Percentiles rank a stretch among this genome's conserved stretches.
Conservation (phyloP, 352 stramenopile genomes). For the Phytophthora parvispora region DNA sequence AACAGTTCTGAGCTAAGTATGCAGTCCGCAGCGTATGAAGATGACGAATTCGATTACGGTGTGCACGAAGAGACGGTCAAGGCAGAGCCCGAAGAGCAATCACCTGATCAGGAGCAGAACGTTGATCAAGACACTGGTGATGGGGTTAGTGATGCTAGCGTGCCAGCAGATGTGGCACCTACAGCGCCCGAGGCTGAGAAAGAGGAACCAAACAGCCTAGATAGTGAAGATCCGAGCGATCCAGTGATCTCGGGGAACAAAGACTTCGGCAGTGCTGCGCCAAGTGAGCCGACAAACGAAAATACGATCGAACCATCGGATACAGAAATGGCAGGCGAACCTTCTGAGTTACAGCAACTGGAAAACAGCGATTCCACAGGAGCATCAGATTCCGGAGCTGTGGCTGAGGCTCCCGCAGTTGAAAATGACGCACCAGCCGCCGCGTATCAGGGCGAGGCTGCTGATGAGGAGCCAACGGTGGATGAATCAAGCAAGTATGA, state of each 20-base stretch:
- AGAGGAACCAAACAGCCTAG: slow-evolving; percentile 2
- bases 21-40: slow-evolving; percentile 31
- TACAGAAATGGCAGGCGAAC: not conserved
- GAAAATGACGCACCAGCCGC: not conserved
- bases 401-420: not conserved
- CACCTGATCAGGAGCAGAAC: not conserved
- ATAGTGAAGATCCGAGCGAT: not conserved
- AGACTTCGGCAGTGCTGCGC: slow-evolving; percentile 7
- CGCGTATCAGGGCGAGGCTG: not conserved
- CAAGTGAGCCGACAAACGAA: not conserved
- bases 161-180: not conserved
- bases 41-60: slow-evolving; percentile 34
- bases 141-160: not conserved
- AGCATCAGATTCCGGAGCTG: not conserved
- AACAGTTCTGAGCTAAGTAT: slow-evolving; percentile 23
- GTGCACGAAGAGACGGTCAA: slow-evolving; percentile 8
- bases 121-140: not conserved
- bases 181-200: not conserved
- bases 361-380: not conserved
- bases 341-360: slow-evolving; percentile 5
- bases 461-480: not conserved
- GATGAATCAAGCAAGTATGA: not conserved
- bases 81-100: slow-evolving; percentile 1
- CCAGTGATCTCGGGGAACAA: slow-evolving; percentile 4
- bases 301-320: not conserved